Conservation (phyloP, 1,284 basidiomycete genomes). For the Bondarzewia mesenterica region DNA sequence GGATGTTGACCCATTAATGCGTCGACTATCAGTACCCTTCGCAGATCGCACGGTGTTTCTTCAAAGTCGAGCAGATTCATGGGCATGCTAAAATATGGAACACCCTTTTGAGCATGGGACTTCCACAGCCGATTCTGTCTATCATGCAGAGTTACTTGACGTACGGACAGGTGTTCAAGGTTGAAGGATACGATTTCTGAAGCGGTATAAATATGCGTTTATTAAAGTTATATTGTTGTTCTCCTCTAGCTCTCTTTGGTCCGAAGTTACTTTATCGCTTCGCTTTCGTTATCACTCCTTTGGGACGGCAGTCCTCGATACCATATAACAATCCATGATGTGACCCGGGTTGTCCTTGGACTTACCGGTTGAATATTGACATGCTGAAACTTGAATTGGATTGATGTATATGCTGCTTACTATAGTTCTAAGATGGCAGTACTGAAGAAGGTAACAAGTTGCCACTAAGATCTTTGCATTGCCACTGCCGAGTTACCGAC, state of each 20-base stretch:
- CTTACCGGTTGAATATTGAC: no score
- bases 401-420: no score
- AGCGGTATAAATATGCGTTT: not conserved
- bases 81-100: constrained; percentile 93
- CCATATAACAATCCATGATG: no score
- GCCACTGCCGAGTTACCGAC: no score
- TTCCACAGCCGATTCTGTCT: constrained; percentile 77
- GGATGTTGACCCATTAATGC: constrained; percentile 4
- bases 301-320: no score
- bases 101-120: constrained; percentile 88
- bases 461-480: no score
- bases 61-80: constrained; percentile 90
- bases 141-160: constrained; percentile 81
- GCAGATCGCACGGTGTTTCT: constrained; percentile 82
- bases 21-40: constrained; percentile 68
- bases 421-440: no score
- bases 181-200: constrained; percentile 73
- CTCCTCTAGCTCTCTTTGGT: not conserved
- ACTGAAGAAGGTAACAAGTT: no score
- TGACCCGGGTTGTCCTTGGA: no score
- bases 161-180: constrained; percentile 76
- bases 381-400: no score
- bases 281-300: no score
- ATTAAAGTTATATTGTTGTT: not conserved
- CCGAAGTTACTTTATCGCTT: not conserved